Conservation (phyloP, 2,329 filamentous ascomycete genomes). For the Colletotrichum sp. region DNA sequence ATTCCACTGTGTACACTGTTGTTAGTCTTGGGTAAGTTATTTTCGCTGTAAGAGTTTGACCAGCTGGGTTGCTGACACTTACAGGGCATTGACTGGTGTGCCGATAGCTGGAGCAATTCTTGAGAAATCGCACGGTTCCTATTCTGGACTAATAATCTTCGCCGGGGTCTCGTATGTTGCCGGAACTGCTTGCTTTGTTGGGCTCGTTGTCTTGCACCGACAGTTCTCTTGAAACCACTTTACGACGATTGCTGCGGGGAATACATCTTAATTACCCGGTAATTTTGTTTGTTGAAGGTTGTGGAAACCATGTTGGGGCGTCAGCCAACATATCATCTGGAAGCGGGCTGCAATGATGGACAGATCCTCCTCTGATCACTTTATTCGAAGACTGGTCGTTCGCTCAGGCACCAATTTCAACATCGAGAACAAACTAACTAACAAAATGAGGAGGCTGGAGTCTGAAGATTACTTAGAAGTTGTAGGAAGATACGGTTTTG, state of each 20-base stretch:
- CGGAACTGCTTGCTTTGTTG: not conserved
- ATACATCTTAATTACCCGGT: not conserved
- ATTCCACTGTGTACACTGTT: not conserved
- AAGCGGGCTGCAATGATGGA: not conserved
- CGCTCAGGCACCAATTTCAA: not conserved
- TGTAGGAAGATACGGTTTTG: not conserved
- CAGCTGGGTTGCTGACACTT: too few species aligned
- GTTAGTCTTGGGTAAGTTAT: not conserved
- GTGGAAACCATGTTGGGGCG: not conserved
- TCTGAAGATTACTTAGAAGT: not conserved
- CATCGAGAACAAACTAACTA: not conserved
- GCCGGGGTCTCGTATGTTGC: not conserved
- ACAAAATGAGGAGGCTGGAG: not conserved
- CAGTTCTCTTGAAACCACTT: not conserved
- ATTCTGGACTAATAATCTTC: not conserved
- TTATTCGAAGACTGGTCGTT: not conserved
- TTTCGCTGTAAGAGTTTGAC: fast-evolving
- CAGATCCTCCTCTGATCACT: too few species aligned
- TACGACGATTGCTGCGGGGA: not conserved
- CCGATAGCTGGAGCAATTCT: not conserved
- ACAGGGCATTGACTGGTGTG: not conserved
- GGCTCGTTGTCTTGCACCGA: not conserved
- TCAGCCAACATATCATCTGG: not conserved
- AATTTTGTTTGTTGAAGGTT: fast-evolving
- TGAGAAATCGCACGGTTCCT: not conserved